Base-by-base conservation (phyloP, 441 rosid genomes). In the Aquilaria agallochum region DNA sequence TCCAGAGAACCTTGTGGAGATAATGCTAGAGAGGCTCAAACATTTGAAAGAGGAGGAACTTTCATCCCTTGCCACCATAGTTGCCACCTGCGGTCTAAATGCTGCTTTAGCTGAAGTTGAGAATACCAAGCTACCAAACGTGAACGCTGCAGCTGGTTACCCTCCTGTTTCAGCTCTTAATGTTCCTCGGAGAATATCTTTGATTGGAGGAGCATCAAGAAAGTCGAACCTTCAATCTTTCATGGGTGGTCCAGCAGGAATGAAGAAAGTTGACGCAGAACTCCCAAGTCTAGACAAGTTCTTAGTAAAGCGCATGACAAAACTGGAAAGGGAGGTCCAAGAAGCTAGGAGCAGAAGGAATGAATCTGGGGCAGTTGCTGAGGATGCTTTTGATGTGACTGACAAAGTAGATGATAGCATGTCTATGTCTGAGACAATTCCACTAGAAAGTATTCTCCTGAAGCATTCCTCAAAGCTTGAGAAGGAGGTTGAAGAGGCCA, bases 41-140 rank as follows among this genome's bases (percentile, higher is more conserved):
- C 67, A 80, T 63, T 81, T 94, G 78, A 88, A 87, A 53, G 96
- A 94, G 74, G 85, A 82, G 62, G 96, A 91, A 61, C 96, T 94
- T 71, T 89, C 97, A 74, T 89, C 92, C 50, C 85, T 94, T 67
- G 96, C 92, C 58, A 83, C 96, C 32, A 86, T 87, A 62, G 84
- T 94, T 66, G 99, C 99, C 50, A 91, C 96, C 30, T 78, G 97
- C 74, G 99, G 97, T 69, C 78, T 94, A 74, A 89, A 73, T 83
- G 94, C 90, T 67, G 92, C 88, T 45, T 78, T 94, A 67, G 94
- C 92, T 71, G 87, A 87, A 84, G 81, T 63, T 53, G 86, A 78
- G 66, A 66, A 65, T 61, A 51, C 44, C 32, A 85, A 76, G 68
- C 57, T 64, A 45, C 75, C 68, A 32, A 58, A 70, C 48, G 75